Conservation (phyloP, 768 basidiomycete species). For the Hygrophorus russula region DNA sequence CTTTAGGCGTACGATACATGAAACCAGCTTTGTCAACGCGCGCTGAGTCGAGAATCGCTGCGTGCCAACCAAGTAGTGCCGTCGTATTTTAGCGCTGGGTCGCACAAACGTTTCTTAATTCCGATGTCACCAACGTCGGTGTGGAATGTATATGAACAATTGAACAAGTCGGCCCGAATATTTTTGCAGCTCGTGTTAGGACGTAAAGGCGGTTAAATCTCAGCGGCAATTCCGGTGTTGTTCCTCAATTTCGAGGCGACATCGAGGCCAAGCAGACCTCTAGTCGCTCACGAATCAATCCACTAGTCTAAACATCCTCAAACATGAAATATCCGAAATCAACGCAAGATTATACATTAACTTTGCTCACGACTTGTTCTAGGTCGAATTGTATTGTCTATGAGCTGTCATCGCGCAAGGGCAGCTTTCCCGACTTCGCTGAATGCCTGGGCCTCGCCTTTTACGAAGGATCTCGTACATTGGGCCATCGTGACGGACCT, state of each 20-base stretch:
- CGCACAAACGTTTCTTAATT: too few species aligned
- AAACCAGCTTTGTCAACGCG: too few species aligned
- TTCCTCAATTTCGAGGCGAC: slow-evolving; percentile 1
- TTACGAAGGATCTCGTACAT: slow-evolving; percentile 79
- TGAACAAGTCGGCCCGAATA: too few species aligned
- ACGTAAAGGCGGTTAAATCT: slow-evolving; percentile 5
- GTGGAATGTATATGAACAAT: too few species aligned
- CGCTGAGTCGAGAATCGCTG: too few species aligned
- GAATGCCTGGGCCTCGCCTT: slow-evolving; percentile 46
- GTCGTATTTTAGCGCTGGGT: too few species aligned
- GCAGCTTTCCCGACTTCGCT: slow-evolving; percentile 35
- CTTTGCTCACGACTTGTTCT: background rate
- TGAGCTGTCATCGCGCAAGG: slow-evolving; percentile 19
- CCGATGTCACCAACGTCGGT: too few species aligned
- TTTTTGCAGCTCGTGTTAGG: too few species aligned
- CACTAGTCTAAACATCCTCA: too few species aligned
- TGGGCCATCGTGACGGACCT: slow-evolving; percentile 96
- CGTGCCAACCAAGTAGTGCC: too few species aligned
- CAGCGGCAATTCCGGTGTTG: slow-evolving; percentile 4
- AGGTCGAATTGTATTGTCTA: background rate
- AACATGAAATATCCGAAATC: background rate
- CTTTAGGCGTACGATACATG: too few species aligned
- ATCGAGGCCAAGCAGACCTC: slow-evolving; percentile 1
- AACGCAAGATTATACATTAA: background rate
- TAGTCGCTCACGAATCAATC: too few species aligned